Evolutionary conservation across 192 early-diverging fungal genomes (phyloP).

Genomic region (Coemansia sp.): DNA sequence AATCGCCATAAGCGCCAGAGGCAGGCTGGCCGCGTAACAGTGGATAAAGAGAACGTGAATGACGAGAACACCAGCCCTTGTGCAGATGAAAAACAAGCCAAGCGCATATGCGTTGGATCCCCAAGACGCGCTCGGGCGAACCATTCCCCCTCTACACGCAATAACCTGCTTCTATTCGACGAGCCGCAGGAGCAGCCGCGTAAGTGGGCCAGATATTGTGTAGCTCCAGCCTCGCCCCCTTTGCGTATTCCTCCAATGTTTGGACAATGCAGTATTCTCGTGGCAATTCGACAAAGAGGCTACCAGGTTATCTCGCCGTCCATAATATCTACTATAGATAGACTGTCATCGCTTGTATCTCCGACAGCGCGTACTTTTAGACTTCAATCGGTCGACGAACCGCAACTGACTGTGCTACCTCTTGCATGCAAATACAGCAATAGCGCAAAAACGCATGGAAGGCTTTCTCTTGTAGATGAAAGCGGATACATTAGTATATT

Average conservation of each 20-base stretch:
- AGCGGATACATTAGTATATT: conserved; percentile 39
- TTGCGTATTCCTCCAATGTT: not conserved
- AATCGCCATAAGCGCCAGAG: conserved; percentile 33
- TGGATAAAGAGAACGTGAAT: conserved; percentile 18
- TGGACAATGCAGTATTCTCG: conserved; percentile 3
- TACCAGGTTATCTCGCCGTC: conserved; percentile 3
- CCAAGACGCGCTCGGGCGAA: not conserved
- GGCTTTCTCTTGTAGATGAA: conserved; percentile 46
- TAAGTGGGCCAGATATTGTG: not conserved
- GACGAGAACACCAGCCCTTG: not conserved
- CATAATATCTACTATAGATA: conserved; percentile 15
- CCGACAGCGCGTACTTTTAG: conserved; percentile 25
- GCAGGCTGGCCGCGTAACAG: not conserved
- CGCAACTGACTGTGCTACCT: conserved; percentile 23
- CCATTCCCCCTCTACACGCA: not conserved
- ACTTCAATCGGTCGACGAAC: conserved; percentile 16
- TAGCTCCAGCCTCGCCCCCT: not conserved
- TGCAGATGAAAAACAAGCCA: conserved; percentile 5
- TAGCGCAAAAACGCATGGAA: conserved; percentile 1
- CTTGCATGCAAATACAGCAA: conserved; percentile 47
- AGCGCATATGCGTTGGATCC: conserved; percentile 4
- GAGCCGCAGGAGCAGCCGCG: not conserved
- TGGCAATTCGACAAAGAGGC: conserved; percentile 17
- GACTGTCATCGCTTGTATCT: conserved; percentile 29
- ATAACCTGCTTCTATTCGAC: not conserved